Base-by-base conservation (phyloP, 192 early-diverging fungal species). In the Coemansia interrupta region DNA sequence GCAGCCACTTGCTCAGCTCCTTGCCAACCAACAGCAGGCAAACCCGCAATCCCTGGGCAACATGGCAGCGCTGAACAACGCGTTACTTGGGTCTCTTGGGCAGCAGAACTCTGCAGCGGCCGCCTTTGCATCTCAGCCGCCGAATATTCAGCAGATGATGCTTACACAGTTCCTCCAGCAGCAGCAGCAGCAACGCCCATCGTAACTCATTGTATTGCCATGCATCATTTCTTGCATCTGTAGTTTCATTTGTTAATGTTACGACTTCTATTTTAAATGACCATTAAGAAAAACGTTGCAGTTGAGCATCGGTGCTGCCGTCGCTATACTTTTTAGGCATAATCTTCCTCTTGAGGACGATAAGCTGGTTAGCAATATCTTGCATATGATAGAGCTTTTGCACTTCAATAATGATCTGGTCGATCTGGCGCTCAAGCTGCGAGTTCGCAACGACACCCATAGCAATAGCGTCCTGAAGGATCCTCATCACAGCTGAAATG, bases 111-210 rank as follows among this genome's bases (percentile, higher is more conserved):
- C 45, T 15, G 32, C 15, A n/a, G 20, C 20, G 15, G 47, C 62
- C 8, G 63, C 60, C 12, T 73, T 73, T 54, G 39, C 63, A 1
- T 52, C 58, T 9, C 72, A 69, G 32, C 72, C 61, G 5, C 72
- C 44, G 53, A 61, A 67, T 48, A 57, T 61, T 26, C 66, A 74
- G 18, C 71, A 64, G 26, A 18, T 64, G 20, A 44, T 74, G 14
- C 30, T 60, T 23, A 69, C 39, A 32, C 67, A 76, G 30, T 39
- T 61, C 18, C 15, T 76, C 15, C 73, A 69, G 17, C 59, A 66
- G n/a, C 56, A 60, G 18, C 58, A 47, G 19, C 49, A 47, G 17
- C 51, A 62, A 20, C 49, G 65, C 4, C 70, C 64, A 46, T 73
- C 70, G n/a, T 73, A 58, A 51, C 15, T 19, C 7, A n/a, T 22